These are phyloP conservation scores for Prunella vulgaris DNA, from an alignment of 257 asterid species.

Conservation along the genomic window DNA sequence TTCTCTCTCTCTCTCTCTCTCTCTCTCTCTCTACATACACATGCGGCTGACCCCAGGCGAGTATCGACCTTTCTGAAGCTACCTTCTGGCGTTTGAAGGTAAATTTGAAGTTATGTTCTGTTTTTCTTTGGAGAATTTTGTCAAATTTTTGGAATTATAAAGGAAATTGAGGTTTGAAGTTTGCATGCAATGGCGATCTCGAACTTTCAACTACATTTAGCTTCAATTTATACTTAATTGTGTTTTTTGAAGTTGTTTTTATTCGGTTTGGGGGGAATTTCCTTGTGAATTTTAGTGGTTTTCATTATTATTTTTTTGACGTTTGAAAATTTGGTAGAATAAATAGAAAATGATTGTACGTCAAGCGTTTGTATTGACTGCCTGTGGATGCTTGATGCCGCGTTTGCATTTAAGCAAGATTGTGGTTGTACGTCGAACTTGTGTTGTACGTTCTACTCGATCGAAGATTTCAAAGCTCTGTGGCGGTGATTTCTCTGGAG, in stretches of 20 bases:
- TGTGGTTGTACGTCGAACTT: slow-evolving; percentile 24
- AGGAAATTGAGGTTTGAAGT: background rate
- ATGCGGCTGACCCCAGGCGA: background rate
- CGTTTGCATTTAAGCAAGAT: slow-evolving; percentile 16
- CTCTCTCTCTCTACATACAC: background rate
- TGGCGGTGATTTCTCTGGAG: slow-evolving; percentile 32
- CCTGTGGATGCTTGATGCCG: slow-evolving; percentile 18
- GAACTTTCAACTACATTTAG: background rate
- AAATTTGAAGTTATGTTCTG: background rate
- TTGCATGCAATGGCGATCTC: background rate
- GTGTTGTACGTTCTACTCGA: slow-evolving; percentile 29
- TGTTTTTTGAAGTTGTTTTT: background rate
- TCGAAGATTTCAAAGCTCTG: slow-evolving; percentile 21
- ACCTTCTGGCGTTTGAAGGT: slow-evolving; percentile 18
- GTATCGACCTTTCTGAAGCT: slow-evolving; percentile 16
- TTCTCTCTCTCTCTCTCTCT: background rate
- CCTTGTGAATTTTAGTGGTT: background rate
- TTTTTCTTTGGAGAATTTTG: background rate
- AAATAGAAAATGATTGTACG: slow-evolving; percentile 24
- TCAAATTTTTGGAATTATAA: background rate
- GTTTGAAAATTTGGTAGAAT: background rate
- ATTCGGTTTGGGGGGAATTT: background rate
- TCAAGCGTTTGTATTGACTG: slow-evolving; percentile 24
- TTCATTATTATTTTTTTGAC: background rate
- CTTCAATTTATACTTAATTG: slow-evolving; percentile 1